Evolutionary conservation across 2,329 filamentous ascomycete species (phyloP).

Genomic region (Monosporascus sp.): DNA sequence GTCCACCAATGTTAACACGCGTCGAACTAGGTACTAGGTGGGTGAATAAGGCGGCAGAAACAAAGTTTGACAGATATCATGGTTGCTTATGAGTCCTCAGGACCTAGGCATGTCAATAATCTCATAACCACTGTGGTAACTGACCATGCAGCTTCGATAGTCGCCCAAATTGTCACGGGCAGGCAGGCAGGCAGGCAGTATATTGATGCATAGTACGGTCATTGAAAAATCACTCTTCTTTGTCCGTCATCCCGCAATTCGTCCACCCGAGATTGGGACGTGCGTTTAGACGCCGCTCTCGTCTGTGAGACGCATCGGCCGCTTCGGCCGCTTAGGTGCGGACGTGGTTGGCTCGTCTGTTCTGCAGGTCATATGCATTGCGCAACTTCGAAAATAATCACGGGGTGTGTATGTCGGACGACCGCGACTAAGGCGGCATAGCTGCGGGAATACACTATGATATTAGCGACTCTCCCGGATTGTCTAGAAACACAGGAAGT

Average conservation of each 20-base stretch:
- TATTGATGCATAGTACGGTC: background rate
- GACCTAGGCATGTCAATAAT: no score
- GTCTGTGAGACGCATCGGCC: background rate
- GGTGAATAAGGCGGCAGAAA: no score
- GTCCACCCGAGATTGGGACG: background rate
- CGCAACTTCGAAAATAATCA: background rate
- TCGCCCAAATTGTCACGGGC: background rate
- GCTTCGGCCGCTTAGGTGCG: background rate
- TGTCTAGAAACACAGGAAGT: no score
- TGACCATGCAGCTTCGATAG: background rate
- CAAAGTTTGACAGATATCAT: no score
- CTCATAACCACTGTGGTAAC: background rate
- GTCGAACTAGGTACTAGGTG: no score
- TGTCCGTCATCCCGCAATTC: background rate
- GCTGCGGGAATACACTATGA: background rate
- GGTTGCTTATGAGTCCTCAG: no score
- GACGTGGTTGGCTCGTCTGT: background rate
- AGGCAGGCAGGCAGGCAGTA: background rate
- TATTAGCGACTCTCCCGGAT: background rate
- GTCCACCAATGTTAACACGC: no score
- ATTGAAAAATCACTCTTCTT: background rate
- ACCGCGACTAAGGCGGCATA: background rate
- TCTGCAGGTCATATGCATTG: background rate
- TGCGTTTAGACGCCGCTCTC: background rate
- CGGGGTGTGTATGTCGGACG: background rate